These are phyloP conservation scores for Boletus sp. DNA, from an alignment of 1,284 basidiomycete genomes.

Conservation along the genomic window DNA sequence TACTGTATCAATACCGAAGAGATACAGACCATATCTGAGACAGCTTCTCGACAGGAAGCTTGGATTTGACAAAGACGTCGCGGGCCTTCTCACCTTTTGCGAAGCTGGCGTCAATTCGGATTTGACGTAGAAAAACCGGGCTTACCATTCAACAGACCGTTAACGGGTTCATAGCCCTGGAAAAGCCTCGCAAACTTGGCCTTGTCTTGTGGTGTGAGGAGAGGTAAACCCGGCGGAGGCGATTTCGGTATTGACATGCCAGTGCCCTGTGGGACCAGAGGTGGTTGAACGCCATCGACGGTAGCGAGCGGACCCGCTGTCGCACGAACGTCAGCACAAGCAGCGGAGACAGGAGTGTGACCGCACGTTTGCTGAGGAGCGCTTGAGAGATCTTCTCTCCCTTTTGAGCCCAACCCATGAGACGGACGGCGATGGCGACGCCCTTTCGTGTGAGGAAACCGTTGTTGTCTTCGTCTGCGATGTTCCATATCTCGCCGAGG, in stretches of 20 bases:
- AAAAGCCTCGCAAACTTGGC: slow-evolving; percentile 82
- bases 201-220: slow-evolving; percentile 75
- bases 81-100: slow-evolving; percentile 79
- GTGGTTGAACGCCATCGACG: slow-evolving; percentile 68
- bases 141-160: slow-evolving; percentile 75
- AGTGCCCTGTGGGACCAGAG: slow-evolving; percentile 45
- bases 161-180: slow-evolving; percentile 64
- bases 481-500: slow-evolving; percentile 91
- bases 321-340: slow-evolving; percentile 10
- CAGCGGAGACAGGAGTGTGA: slow-evolving; percentile 14
- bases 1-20: not conserved
- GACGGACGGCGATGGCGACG: slow-evolving; percentile 79
- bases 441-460: slow-evolving; percentile 87
- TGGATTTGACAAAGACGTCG: slow-evolving; percentile 91
- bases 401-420: slow-evolving; percentile 92
- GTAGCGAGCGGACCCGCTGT: slow-evolving; percentile 79
- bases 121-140: not conserved
- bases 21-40: slow-evolving; percentile 85
- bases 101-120: slow-evolving; percentile 11
- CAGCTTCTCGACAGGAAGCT: slow-evolving; percentile 85
- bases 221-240: slow-evolving; percentile 57
- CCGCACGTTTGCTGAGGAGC: slow-evolving; percentile 64
- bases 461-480: slow-evolving; percentile 91
- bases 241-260: slow-evolving; percentile 54
- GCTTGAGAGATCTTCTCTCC: slow-evolving; percentile 68